Percentiles rank a stretch among this genome's conserved stretches.
Conservation (phyloP, 768 basidiomycete genomes). For the Boletellus emodensis region DNA sequence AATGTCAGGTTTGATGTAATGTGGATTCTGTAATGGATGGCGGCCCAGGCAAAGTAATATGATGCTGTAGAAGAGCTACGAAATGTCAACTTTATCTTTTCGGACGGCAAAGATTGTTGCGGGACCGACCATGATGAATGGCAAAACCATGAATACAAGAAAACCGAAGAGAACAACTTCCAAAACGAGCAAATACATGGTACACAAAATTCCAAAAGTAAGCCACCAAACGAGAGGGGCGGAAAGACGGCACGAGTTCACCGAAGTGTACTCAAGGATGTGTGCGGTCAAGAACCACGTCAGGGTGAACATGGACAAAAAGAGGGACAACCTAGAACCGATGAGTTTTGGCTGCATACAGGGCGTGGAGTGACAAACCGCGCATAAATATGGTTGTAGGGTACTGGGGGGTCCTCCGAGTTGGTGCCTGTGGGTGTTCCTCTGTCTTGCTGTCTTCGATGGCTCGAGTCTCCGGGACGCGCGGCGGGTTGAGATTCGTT, state of each 20-base stretch:
- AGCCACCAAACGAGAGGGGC: constrained; percentile 89
- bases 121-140: constrained; percentile 67
- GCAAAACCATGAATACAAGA: constrained; percentile 74
- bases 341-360: constrained; percentile 9
- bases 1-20: constrained; percentile 73
- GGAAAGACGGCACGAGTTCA: constrained; percentile 65
- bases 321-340: constrained; percentile 46
- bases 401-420: constrained; percentile 24
- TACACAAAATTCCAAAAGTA: constrained; percentile 72
- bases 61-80: constrained; percentile 72
- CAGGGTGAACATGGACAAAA: constrained; percentile 67
- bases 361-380: constrained; percentile 18
- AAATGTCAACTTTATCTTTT: constrained; percentile 5
- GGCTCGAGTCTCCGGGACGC: constrained; percentile 13
- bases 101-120: background rate
- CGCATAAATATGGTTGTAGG: constrained; percentile 26
- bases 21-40: constrained; percentile 72
- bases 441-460: constrained; percentile 20
- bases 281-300: constrained; percentile 83
- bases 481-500: constrained; percentile 19
- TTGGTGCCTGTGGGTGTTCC: constrained; percentile 16
- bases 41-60: constrained; percentile 75
- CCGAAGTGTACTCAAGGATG: constrained; percentile 72
- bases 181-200: constrained; percentile 71
- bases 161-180: constrained; percentile 74